Percentiles rank a stretch among this genome's conserved stretches.
phyloP scores from a whole-genome alignment of 345 rosid species.

The Rubroshorea leprosula region DNA sequence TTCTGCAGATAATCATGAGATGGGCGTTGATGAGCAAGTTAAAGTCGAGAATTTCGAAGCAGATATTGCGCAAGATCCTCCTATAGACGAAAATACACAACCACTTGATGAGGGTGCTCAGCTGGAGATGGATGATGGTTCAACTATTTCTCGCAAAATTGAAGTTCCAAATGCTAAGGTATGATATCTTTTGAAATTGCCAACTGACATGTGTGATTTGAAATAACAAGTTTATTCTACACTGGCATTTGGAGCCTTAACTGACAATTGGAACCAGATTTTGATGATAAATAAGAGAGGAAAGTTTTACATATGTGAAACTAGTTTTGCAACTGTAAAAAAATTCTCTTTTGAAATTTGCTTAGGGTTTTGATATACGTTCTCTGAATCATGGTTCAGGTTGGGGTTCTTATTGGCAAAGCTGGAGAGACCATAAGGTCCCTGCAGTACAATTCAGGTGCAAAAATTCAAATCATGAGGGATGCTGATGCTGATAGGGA shows the following conservation, averaged over 20 bases:
- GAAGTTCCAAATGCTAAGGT: slow-evolving; percentile 92
- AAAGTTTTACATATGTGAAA: too few species aligned
- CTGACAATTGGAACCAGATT: not conserved
- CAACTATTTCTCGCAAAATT: slow-evolving; percentile 43
- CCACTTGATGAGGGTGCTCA: slow-evolving; percentile 13
- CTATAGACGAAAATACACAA: slow-evolving; percentile 24
- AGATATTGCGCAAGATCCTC: slow-evolving; percentile 20
- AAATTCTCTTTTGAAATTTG: not conserved
- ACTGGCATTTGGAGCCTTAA: too few species aligned
- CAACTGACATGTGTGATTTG: too few species aligned
- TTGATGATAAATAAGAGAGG: not conserved
- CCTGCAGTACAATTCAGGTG: slow-evolving; percentile 80
- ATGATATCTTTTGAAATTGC: not conserved
- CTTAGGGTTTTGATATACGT: not conserved
- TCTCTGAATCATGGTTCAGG: slow-evolving; percentile 33
- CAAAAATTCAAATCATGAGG: slow-evolving; percentile 85
- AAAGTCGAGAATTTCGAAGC: slow-evolving; percentile 20
- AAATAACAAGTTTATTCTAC: too few species aligned
- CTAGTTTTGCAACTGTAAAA: too few species aligned
- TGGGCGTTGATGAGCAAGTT: slow-evolving; percentile 18
- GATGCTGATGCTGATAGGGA: slow-evolving; percentile 82
- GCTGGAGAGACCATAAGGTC: slow-evolving; percentile 79
- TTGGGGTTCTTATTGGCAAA: slow-evolving; percentile 92
- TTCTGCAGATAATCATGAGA: slow-evolving; percentile 16
- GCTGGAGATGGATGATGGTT: slow-evolving; percentile 28